These are phyloP conservation scores for Corchorus olitorius DNA, from an alignment of 345 rosid genomes.

Conservation along the genomic window DNA sequence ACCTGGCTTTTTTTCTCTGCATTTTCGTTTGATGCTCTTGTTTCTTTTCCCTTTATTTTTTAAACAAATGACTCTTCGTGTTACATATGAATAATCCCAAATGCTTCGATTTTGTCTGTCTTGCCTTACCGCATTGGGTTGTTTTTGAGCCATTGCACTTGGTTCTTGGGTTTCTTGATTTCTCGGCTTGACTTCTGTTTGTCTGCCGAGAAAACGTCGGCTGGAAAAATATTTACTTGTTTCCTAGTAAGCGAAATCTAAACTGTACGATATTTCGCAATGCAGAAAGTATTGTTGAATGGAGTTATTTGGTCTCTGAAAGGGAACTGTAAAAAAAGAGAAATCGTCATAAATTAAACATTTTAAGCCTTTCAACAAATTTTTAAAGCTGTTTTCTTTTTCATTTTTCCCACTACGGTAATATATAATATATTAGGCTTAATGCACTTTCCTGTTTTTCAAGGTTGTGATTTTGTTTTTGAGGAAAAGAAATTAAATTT, in stretches of 20 bases:
- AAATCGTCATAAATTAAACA: background rate
- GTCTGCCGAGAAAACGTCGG: background rate
- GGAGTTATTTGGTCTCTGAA: constrained; percentile 7
- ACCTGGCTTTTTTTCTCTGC: too few relatives aligned
- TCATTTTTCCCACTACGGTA: too few relatives aligned
- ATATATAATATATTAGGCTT: too few relatives aligned
- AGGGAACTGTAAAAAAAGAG: background rate
- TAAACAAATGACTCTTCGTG: too few relatives aligned
- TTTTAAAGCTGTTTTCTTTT: too few relatives aligned
- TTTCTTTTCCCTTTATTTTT: too few relatives aligned
- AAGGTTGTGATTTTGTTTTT: background rate
- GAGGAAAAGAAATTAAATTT: background rate
- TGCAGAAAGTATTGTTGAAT: background rate
- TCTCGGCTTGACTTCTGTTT: background rate
- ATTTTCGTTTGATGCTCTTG: too few relatives aligned
- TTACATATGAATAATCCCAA: too few relatives aligned
- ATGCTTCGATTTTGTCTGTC: too few relatives aligned
- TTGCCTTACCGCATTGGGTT: too few relatives aligned
- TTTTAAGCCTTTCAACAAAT: background rate
- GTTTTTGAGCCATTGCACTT: too few relatives aligned
- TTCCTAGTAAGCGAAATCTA: background rate
- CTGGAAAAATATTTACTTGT: background rate
- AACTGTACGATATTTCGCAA: constrained; percentile 1
- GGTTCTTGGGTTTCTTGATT: background rate
- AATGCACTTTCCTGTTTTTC: too few relatives aligned